phyloP scores from a whole-genome alignment of 768 basidiomycete species.

The Mycena rebaudengoi region DNA sequence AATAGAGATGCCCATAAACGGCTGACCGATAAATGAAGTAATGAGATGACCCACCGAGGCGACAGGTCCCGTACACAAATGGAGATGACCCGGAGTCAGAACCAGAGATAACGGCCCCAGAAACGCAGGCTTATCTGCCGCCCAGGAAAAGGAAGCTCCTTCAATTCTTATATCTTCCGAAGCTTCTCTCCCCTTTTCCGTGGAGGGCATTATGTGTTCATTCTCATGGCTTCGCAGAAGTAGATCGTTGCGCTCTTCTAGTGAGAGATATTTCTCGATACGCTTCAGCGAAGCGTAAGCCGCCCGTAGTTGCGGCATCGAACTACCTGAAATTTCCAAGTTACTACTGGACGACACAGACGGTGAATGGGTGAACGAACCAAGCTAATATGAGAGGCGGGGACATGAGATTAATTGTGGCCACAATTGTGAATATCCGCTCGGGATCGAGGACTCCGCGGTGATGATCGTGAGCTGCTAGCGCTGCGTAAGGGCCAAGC shows the following conservation, averaged over 20 bases:
- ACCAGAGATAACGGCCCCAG: background rate
- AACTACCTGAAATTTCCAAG: background rate
- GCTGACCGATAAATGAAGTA: background rate
- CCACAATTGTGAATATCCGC: slow-evolving; percentile 14
- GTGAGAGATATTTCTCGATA: slow-evolving; percentile 7
- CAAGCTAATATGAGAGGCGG: background rate
- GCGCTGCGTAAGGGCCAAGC: slow-evolving; percentile 15
- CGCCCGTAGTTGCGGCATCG: slow-evolving; percentile 4
- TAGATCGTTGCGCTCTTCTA: background rate
- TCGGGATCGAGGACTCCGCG: background rate
- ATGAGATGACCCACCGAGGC: slow-evolving; percentile 1
- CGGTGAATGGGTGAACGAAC: background rate
- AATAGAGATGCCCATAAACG: too few species aligned
- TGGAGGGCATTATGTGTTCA: background rate
- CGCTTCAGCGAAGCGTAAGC: slow-evolving; percentile 5
- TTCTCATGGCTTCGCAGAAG: background rate
- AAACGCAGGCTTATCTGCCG: slow-evolving; percentile 3
- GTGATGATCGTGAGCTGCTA: background rate
- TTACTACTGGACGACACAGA: too few species aligned
- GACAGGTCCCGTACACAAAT: slow-evolving; percentile 9
- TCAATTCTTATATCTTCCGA: background rate
- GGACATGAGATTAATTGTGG: slow-evolving; percentile 1
- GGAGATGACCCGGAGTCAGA: background rate
- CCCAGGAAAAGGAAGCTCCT: slow-evolving; percentile 14
- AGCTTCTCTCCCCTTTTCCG: background rate